phyloP scores from a whole-genome alignment of 768 basidiomycete species.

The Baorangia bicolor region DNA sequence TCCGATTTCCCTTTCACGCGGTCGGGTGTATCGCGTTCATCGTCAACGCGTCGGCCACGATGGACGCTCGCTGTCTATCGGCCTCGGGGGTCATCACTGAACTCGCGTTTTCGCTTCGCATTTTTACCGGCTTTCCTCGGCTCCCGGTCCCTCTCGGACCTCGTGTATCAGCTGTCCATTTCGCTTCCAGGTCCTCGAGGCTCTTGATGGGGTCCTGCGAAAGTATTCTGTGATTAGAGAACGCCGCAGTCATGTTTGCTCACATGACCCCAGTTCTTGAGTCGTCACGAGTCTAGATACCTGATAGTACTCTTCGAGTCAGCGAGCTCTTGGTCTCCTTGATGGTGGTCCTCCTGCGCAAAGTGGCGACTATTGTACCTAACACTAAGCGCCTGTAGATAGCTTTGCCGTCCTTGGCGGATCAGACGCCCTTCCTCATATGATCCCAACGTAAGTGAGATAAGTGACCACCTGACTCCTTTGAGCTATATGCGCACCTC shows the following conservation, averaged over 20 bases:
- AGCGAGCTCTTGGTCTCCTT: not conserved
- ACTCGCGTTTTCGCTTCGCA: not conserved
- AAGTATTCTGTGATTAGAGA: not conserved
- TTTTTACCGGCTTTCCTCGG: not conserved
- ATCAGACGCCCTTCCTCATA: no score
- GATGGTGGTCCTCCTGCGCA: conserved; percentile 19
- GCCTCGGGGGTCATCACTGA: not conserved
- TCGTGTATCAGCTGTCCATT: conserved; percentile 16
- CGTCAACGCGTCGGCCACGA: not conserved
- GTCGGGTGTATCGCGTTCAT: no score
- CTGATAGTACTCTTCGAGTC: not conserved
- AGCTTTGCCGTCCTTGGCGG: not conserved
- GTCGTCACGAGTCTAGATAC: not conserved
- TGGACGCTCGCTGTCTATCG: not conserved
- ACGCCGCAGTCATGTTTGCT: not conserved
- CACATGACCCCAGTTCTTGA: not conserved
- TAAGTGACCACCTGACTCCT: not conserved
- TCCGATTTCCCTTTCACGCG: no score
- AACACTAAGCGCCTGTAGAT: not conserved
- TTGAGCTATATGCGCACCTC: not conserved
- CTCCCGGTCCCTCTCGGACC: not conserved
- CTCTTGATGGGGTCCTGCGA: not conserved
- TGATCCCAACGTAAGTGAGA: not conserved
- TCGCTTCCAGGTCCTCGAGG: conserved; percentile 25
- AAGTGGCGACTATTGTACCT: conserved; percentile 18